Evolutionary conservation across 1,139 yeast genomes (phyloP).

Genomic region (Geotrichum carabidarum): DNA sequence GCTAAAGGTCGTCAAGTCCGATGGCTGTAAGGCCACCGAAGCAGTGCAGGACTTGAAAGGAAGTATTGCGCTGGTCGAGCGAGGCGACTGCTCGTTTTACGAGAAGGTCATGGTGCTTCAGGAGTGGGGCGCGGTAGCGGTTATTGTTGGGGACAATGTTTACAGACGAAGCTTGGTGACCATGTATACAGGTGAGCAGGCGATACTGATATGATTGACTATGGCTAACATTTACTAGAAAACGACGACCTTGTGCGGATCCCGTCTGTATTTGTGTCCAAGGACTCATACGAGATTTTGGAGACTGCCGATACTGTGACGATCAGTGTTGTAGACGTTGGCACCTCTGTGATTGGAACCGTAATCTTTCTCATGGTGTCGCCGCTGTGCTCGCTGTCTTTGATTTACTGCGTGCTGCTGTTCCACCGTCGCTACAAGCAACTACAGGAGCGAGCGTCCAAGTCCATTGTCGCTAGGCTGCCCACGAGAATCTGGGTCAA

Average conservation of each 20-base stretch:
- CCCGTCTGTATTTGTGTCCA: constrained; percentile 40
- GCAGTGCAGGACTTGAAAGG: constrained; percentile 26
- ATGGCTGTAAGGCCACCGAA: constrained; percentile 20
- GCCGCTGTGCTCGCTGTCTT: constrained; percentile 40
- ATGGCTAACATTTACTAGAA: constrained; percentile 14
- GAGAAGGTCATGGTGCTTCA: constrained; percentile 39
- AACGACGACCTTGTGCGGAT: constrained; percentile 33
- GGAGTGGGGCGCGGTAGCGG: constrained; percentile 41
- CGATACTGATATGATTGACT: background rate
- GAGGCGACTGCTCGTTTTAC: constrained; percentile 41
- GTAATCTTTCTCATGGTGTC: constrained; percentile 39
- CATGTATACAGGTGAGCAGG: constrained; percentile 32
- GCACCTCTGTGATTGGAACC: constrained; percentile 36
- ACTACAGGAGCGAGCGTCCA: constrained; percentile 39
- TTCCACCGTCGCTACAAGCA: constrained; percentile 37
- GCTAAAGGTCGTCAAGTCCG: constrained; percentile 20
- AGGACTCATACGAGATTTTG: constrained; percentile 34
- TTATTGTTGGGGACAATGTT: constrained; percentile 40
- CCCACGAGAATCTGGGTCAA: constrained; percentile 38
- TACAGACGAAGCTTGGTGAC: constrained; percentile 36
- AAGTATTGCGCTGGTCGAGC: constrained; percentile 36
- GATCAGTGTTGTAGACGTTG: constrained; percentile 33
- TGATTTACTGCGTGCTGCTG: constrained; percentile 38
- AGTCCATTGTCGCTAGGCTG: constrained; percentile 35
- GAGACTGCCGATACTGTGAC: constrained; percentile 28